Percentiles rank a stretch among this genome's conserved stretches.
These are phyloP conservation scores for Schizonepeta tenuifolia DNA, from an alignment of 257 asterid species.

Conservation along the genomic window DNA sequence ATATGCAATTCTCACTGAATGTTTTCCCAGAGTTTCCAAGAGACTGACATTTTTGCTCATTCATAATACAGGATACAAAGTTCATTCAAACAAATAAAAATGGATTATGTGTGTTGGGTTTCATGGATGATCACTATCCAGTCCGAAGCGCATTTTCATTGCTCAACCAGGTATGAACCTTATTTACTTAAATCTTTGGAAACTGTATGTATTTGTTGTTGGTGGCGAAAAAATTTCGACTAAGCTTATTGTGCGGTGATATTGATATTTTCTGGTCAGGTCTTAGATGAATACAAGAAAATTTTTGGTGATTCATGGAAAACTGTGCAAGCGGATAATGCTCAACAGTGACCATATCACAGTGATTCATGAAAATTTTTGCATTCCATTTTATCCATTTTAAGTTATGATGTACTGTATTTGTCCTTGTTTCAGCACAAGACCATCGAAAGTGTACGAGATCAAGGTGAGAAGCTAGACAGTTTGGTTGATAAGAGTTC, in stretches of 20 bases:
- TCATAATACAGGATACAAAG: slow-evolving; percentile 68
- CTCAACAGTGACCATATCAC: slow-evolving; percentile 84
- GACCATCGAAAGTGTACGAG: slow-evolving; percentile 88
- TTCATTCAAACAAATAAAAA: slow-evolving; percentile 81
- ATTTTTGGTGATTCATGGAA: slow-evolving; percentile 88
- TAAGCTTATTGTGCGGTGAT: background rate
- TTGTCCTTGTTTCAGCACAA: slow-evolving; percentile 51
- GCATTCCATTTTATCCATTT: background rate
- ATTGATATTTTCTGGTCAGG: slow-evolving; percentile 44
- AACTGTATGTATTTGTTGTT: background rate
- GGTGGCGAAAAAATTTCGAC: background rate
- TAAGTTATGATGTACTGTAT: slow-evolving; percentile 5
- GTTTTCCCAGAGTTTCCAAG: background rate
- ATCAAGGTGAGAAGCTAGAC: slow-evolving; percentile 86
- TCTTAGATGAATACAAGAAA: slow-evolving; percentile 82
- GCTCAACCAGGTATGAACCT: slow-evolving; percentile 71
- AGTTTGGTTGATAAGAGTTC: slow-evolving; percentile 96
- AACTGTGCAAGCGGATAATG: slow-evolving; percentile 61
- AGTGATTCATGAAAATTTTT: too few relatives aligned
- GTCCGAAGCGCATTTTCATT: slow-evolving; percentile 91
- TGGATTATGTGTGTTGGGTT: slow-evolving; percentile 83
- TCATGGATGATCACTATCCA: slow-evolving; percentile 94
- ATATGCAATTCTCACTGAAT: background rate
- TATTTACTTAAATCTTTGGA: background rate
- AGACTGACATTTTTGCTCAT: background rate